A percentile compares a stretch with the other conserved stretches of the same genome.
These are phyloP conservation scores for Allomyces macrogynus DNA, from an alignment of 192 early-diverging fungal genomes.

Conservation along the genomic window DNA sequence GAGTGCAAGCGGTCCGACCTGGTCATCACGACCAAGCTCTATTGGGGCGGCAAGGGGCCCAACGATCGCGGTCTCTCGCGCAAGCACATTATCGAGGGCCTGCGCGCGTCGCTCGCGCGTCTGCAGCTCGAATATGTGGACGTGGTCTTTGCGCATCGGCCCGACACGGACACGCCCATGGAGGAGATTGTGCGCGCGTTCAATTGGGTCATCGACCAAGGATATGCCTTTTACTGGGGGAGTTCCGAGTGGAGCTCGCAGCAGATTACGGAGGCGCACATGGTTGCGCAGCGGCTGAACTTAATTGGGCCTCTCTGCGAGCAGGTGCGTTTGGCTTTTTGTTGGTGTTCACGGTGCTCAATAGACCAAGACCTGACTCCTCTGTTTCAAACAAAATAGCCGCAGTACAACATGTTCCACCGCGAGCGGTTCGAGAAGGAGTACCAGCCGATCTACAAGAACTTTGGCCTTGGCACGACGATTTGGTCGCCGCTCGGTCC, in stretches of 20 bases:
- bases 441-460: constrained; percentile 47
- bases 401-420: constrained; percentile 73
- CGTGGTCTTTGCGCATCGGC: constrained; percentile 62
- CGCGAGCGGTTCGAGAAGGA: constrained; percentile 56
- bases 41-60: constrained; percentile 47
- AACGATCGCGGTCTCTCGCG: constrained; percentile 66
- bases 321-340: not conserved
- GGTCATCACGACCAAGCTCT: constrained; percentile 62
- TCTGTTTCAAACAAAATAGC: no score
- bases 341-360: not conserved
- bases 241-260: constrained; percentile 64
- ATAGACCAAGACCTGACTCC: constrained; percentile 5
- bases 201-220: constrained; percentile 57
- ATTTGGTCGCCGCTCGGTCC: constrained; percentile 63
- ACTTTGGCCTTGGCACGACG: constrained; percentile 44
- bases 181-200: constrained; percentile 71
- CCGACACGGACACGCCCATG: constrained; percentile 56
- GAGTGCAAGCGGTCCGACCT: constrained; percentile 47
- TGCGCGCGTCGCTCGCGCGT: constrained; percentile 44
- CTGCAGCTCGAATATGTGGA: constrained; percentile 55
- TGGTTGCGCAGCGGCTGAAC: constrained; percentile 40
- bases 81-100: constrained; percentile 70
- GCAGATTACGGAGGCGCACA: constrained; percentile 51
- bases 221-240: constrained; percentile 69
- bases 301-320: constrained; percentile 38